phyloP scores from a whole-genome alignment of 495 filamentous ascomycete genomes.

The Trichoderma virens region DNA sequence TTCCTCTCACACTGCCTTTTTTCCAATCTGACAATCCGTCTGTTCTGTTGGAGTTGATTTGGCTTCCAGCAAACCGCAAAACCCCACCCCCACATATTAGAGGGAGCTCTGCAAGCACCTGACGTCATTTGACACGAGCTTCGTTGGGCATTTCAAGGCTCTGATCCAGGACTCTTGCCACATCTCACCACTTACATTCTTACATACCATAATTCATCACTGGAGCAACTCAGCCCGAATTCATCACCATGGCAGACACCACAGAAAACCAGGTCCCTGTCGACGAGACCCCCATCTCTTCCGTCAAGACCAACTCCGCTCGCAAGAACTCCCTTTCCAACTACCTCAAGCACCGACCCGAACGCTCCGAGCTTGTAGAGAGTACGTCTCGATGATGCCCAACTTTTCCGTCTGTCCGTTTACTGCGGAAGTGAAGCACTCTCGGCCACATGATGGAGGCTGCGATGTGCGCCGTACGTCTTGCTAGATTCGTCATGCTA shows the following conservation, averaged over 20 bases:
- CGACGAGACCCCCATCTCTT: slow-evolving; percentile 59
- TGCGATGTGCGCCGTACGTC: not conserved
- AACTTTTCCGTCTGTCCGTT: slow-evolving; percentile 1
- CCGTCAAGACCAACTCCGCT: slow-evolving; percentile 40
- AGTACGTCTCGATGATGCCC: slow-evolving; percentile 43
- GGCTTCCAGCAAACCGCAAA: not conserved
- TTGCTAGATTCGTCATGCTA: not conserved
- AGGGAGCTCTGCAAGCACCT: not conserved
- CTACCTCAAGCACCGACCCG: slow-evolving; percentile 71
- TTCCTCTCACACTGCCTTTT: not conserved
- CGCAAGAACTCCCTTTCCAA: slow-evolving; percentile 87
- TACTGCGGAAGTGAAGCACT: not conserved
- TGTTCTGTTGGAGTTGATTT: not conserved
- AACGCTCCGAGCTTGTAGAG: slow-evolving; percentile 75
- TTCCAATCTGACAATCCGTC: not conserved
- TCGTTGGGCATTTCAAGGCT: slow-evolving; percentile 5
- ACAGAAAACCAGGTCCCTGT: slow-evolving; percentile 26
- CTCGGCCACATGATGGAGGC: not conserved
- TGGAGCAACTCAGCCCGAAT: not conserved
- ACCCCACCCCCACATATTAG: slow-evolving; percentile 1
- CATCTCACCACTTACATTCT: not conserved
- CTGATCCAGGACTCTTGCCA: slow-evolving; percentile 1
- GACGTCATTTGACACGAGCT: not conserved
- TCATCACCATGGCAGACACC: slow-evolving; percentile 32
- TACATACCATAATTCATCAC: not conserved